Evolutionary conservation across 441 rosid species (phyloP).

Genomic region (Euphorbia schlechtendalii): DNA sequence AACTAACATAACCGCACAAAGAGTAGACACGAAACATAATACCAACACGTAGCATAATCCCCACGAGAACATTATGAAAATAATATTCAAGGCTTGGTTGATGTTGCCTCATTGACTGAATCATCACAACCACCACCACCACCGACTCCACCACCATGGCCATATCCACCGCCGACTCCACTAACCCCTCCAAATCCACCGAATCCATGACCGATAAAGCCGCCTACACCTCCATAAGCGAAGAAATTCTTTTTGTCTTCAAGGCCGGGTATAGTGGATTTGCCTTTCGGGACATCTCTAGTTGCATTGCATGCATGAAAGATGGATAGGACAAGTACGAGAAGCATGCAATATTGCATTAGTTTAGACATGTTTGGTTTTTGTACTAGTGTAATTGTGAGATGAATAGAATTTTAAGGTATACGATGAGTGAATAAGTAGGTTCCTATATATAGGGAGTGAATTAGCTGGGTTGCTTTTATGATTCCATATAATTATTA

Average conservation of each 20-base stretch:
- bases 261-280: constrained; percentile 26
- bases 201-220: neutral
- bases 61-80: neutral
- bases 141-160: constrained; percentile 7
- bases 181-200: constrained; percentile 15
- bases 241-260: constrained; percentile 55
- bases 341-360: constrained; percentile 14
- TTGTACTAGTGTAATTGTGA: neutral
- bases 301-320: constrained; percentile 21
- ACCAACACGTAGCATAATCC: too few species aligned
- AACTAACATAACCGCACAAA: neutral
- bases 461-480: constrained; percentile 8
- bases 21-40: neutral
- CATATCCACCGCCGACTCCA: constrained; percentile 27
- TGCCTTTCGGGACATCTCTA: constrained; percentile 21
- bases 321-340: constrained; percentile 22
- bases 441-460: constrained; percentile 21
- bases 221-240: constrained; percentile 52
- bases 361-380: constrained; percentile 14
- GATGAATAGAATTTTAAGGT: neutral
- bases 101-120: neutral
- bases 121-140: constrained; percentile 4
- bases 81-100: constrained; percentile 12
- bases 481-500: constrained; percentile 13
- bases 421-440: neutral